Base-by-base conservation (phyloP, 1,284 basidiomycete species). In the Moesziomyces globuligerus region DNA sequence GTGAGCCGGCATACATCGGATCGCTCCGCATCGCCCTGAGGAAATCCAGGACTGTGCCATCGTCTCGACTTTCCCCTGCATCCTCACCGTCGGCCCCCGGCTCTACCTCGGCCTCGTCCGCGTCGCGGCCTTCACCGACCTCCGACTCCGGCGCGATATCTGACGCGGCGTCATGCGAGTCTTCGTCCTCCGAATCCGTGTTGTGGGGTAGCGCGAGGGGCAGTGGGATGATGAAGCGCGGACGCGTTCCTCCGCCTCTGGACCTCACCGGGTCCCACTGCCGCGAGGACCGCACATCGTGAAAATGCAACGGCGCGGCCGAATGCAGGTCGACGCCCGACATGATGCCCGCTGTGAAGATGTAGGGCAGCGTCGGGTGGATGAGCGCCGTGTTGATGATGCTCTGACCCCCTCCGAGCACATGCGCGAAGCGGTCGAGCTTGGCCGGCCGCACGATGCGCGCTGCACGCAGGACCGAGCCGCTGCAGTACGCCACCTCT, bases 381-480 rank as follows among this genome's bases (percentile, higher is more conserved):
- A 60, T 61, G n/a, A 61, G 52, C 9, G 59, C 58, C 17, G 58
- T 51, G 21, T 68, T 68, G 50, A 62, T 42, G 48, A 68, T 68
- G 42, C 54, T 57, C 4, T 53, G 57, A 3, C 53, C 47, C 15
- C 64, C 64, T 25, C 56, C 54, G 7, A 68, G 64, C n/a, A 58
- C 56, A 26, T 53, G 47, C 4, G 41, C 41, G 15, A 50, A 51
- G 20, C 45, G 29, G 0, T 43, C 29, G 20, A 68, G 45, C n/a
- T 39, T 49, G 20, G 58, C 59, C 23, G 64, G 64, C 10, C 53
- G 51, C 7, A 68, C 64, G 9, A 65, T 58, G 24, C 18, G 51
- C 1, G 9, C 24, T 2, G 52, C 59, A 3, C 53, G 52, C 7
- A 55, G 28, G 8, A 62, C 39, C 18, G 52, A 51, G 2, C 59